These are phyloP conservation scores for Serpula lacrymans DNA, from an alignment of 768 basidiomycete genomes.

Conservation along the genomic window DNA sequence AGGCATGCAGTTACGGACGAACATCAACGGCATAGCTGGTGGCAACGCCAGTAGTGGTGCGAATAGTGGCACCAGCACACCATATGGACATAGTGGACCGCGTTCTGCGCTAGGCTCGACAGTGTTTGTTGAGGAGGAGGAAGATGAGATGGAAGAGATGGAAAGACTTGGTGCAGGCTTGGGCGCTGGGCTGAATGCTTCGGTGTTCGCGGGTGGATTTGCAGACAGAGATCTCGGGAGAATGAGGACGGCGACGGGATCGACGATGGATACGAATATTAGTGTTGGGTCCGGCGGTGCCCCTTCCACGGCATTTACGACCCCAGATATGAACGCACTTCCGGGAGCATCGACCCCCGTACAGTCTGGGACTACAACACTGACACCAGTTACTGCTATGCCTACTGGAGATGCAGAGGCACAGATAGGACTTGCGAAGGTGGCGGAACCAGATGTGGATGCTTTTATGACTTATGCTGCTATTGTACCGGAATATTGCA, in stretches of 20 bases:
- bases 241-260: constrained; percentile 54
- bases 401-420: constrained; percentile 70
- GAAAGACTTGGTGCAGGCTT: constrained; percentile 36
- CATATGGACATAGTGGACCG: constrained; percentile 44
- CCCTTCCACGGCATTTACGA: constrained; percentile 54
- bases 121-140: constrained; percentile 69
- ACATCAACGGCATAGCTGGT: constrained; percentile 41
- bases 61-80: constrained; percentile 68
- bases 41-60: constrained; percentile 43
- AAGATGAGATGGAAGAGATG: constrained; percentile 65
- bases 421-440: constrained; percentile 74
- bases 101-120: constrained; percentile 50
- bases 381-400: constrained; percentile 70
- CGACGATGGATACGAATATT: constrained; percentile 33
- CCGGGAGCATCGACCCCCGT: constrained; percentile 30
- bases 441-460: constrained; percentile 81
- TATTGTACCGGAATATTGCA: constrained; percentile 79
- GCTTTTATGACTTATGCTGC: constrained; percentile 84
- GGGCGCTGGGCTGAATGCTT: constrained; percentile 25
- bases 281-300: constrained; percentile 35
- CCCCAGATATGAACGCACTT: constrained; percentile 51
- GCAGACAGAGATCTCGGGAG: constrained; percentile 43
- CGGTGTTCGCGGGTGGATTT: constrained; percentile 32
- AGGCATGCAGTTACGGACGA: constrained; percentile 57
- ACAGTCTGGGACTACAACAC: constrained; percentile 42